Base-by-base conservation (phyloP, 148 eudicot genomes). In the Rhododendron kiyosumense region DNA sequence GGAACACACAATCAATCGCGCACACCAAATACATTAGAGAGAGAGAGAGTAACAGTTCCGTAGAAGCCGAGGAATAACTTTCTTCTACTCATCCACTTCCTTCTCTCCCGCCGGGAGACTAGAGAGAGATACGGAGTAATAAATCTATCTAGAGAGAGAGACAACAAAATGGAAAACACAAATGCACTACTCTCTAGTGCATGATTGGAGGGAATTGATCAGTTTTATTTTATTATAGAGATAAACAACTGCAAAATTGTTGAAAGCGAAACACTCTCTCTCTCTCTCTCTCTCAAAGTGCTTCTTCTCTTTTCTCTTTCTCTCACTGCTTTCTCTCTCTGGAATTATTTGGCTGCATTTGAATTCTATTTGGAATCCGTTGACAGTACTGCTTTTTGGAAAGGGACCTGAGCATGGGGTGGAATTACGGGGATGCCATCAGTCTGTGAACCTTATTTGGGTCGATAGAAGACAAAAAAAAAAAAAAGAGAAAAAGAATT, bases 31-130 rank as follows among this genome's bases (percentile, higher is more conserved):
- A 75, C 49, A 79, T n/a, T 34, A n/a, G n/a, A 84, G 18, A 52
- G 57, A 52, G 61, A 26, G 79, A 8, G 61, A 15, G 79, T 78
- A 75, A 28, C 65, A 59, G 92, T 90, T 90, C 9, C 93, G 91
- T 91, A 88, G 88, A 91, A 89, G 91, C 85, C 85, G 90, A 87
- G 90, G 83, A 89, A 88, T 80, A 34, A 85, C 74, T 91, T 88
- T 65, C 93, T 88, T 91, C 88, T 86, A 91, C 93, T 89, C 93
- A 85, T 91, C 88, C 75, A 89, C 89, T 89, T 91, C 91, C 93
- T 91, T 89, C 89, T 85, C 91, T 82, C 87, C 89, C 93, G 91
- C 88, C 93, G 87, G 88, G 79, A 84, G 83, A 88, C 88, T 82
- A 86, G 88, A 59, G 18, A 85, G 76, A 82, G 85, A 82, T 20